Base-by-base conservation (phyloP, 139 green algal species). In the Tetraselmis chui region DNA sequence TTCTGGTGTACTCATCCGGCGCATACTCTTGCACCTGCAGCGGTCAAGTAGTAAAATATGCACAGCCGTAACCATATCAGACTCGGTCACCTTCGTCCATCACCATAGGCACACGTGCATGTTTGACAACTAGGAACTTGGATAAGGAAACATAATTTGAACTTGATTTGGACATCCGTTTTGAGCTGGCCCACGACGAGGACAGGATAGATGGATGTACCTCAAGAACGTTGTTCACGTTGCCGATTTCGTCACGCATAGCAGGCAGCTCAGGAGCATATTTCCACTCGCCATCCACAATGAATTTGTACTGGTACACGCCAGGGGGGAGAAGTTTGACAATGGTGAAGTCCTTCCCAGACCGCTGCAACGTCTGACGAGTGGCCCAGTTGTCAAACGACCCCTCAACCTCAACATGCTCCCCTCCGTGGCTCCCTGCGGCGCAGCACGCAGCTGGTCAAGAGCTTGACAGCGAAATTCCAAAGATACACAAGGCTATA, bases 341-440 rank as follows among this genome's bases (percentile, higher is more conserved):
- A 23, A 99, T 91, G 2, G 94, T 98, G 87, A 96, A 98, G 88
- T 98, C 96, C 83, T 92, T 94, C 59, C 96, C 97, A 0, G 90
- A 93, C 0, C 85, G 81, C 84, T 98, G 94, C 83, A 99, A 87
- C 28, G 87, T 59, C 83, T 94, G 89, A 11, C 94, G 80, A 0
- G 91, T 95, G 1, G 89, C 94, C 97, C 97, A 99, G 84, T 97
- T 97, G 86, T 99, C 97, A 86, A 96, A 99, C 1, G 92, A 97
- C 0, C 96, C 95, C 80, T 99, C 95, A 27, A 99, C 91, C 59
- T 95, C 93, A 1, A 99, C 95, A 75, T 92, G 79, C 75, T 87
- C 93, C 0, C 96, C 97, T 0, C 96, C 96, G 83, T 97, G 93
- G 28, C 84, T 93, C 94, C 94, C 93, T 96, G 87, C 45, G 45